A percentile compares a stretch with the other conserved stretches of the same genome.
These are phyloP conservation scores for Kodamaea laetipori DNA, from an alignment of 805 yeast genomes.

Conservation along the genomic window DNA sequence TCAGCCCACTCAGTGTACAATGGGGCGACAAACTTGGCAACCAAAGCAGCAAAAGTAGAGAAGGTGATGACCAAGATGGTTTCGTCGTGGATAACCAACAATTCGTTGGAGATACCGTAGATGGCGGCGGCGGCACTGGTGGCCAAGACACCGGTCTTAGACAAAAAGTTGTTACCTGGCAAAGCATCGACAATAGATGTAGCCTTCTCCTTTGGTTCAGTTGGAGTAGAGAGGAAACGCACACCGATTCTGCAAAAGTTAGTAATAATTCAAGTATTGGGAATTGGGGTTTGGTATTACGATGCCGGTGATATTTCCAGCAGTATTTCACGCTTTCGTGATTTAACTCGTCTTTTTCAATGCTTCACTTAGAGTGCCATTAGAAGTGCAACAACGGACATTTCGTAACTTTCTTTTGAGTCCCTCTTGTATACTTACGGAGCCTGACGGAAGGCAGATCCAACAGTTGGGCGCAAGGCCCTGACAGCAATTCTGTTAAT, in stretches of 20 bases:
- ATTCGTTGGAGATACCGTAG: conserved; percentile 91
- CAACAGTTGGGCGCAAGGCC: conserved; percentile 43
- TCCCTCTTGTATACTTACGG: conserved; percentile 35
- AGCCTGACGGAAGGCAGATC: conserved; percentile 44
- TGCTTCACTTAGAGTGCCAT: no score
- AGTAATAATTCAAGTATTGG: conserved; percentile 31
- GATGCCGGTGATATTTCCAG: no score
- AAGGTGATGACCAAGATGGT: conserved; percentile 82
- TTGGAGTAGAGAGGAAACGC: conserved; percentile 66
- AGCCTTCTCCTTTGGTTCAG: conserved; percentile 90
- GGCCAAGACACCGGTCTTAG: conserved; percentile 95
- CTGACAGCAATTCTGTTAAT: conserved; percentile 47
- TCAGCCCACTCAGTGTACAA: conserved; percentile 93
- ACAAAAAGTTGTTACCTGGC: conserved; percentile 84
- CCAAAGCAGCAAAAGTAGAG: conserved; percentile 69
- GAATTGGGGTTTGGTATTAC: no score
- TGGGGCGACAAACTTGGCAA: conserved; percentile 90
- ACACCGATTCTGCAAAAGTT: conserved; percentile 49
- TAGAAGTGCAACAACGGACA: no score
- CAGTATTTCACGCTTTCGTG: no score
- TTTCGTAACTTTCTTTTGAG: neutral
- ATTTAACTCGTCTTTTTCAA: no score
- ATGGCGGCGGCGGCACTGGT: conserved; percentile 93
- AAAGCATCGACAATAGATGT: conserved; percentile 83
- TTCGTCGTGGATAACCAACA: conserved; percentile 93